Evolutionary conservation across 768 basidiomycete genomes (phyloP), one percentile per base, ranked within the genome.

Genomic region (Porphyrellus cyaneotinctus): DNA sequence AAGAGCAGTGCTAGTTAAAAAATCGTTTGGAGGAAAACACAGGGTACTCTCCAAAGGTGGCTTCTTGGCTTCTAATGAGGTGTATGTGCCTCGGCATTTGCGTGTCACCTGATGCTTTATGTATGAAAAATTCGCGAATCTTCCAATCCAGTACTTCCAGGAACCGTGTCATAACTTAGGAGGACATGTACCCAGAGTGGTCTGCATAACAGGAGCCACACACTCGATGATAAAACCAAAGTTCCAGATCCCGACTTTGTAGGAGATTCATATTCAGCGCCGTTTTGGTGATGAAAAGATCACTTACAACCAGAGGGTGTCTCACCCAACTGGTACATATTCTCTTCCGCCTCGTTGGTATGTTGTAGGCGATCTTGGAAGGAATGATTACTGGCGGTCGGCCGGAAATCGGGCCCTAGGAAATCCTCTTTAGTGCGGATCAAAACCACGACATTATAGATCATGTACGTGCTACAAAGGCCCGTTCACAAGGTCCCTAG

Each of bases 61-160:
- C n/a, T n/a, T n/a, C n/a, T n/a, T 32, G 20, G 23, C 37, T 22
- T 38, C 37, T 38, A n/a, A 38, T 8, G 10, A 12, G 18, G 20
- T 39, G 38, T 20, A 39, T 23, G 12, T 39, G 10, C 13, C 38
- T 20, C 6, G 22, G 13, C 14, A 12, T 6, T 23, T 39, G 13
- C 0, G 20, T 23, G 14, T 6, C 15, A 39, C 38, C 23, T 23
- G 38, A 23, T 23, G 13, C 38, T 15, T 23, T 50, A 8, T 72
- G 70, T 4, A 68, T 51, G 5, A 64, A 63, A 43, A 74, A 64
- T 37, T 71, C 65, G 26, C 77, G 73, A 55, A 80, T 76, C 64
- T 76, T 80, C 22, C 62, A 59, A 60, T 83, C 82, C 7, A 84
- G 63, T 9, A n/a, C n/a, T n/a, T n/a, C 76, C 77, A 39, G 80